phyloP scores from a whole-genome alignment of 305 asterid species.

The Rubia peregrina region DNA sequence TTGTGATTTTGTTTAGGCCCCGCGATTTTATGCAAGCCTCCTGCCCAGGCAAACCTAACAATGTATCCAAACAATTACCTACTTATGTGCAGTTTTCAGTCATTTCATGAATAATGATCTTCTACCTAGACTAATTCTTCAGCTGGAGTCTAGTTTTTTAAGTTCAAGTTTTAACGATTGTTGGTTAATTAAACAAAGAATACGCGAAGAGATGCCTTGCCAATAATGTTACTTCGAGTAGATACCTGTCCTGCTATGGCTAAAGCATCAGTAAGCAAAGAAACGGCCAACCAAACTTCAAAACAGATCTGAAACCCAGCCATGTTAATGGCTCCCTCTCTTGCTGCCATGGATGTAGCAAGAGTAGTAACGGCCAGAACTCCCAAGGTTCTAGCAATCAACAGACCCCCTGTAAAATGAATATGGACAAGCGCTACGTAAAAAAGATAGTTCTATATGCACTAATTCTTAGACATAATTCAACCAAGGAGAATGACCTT shows the following conservation, averaged over 20 bases:
- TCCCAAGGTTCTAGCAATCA: slow-evolving; percentile 74
- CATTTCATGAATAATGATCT: not conserved
- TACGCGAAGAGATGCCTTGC: not conserved
- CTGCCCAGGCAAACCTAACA: not conserved
- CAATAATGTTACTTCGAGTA: not conserved
- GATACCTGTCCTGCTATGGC: slow-evolving; percentile 97
- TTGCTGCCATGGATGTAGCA: slow-evolving; percentile 91
- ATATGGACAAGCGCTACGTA: slow-evolving; percentile 12
- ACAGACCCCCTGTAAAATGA: slow-evolving; percentile 61
- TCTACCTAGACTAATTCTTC: not conserved
- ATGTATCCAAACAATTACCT: too few relatives aligned
- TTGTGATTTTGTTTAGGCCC: not conserved
- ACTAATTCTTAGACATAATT: not conserved
- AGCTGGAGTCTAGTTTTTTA: not conserved
- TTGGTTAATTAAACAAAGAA: not conserved
- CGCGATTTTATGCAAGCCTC: not conserved
- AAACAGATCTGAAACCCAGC: slow-evolving; percentile 91
- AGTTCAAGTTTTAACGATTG: not conserved
- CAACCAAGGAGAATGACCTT: not conserved
- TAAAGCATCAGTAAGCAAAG: slow-evolving; percentile 89
- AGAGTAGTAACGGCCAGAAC: slow-evolving; percentile 68
- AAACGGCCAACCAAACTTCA: slow-evolving; percentile 86
- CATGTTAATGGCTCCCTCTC: slow-evolving; percentile 69
- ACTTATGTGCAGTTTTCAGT: too few relatives aligned
- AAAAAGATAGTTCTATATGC: slow-evolving; percentile 1